Conservation (phyloP, 257 asterid genomes). For the Solanum arcanum region DNA sequence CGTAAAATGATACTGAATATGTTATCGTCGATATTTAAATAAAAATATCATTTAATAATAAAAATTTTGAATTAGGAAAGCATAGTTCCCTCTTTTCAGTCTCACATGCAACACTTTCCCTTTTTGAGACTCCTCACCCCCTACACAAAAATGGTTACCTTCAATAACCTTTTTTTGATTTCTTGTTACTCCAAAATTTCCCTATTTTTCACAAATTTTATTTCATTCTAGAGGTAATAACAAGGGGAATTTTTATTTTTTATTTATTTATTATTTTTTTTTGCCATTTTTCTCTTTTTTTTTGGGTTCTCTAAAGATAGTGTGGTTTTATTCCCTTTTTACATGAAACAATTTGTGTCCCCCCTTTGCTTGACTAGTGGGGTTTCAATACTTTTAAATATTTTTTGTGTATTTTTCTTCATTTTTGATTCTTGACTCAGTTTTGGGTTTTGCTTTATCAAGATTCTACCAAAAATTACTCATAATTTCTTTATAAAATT, state of each 20-base stretch:
- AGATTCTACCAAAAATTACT: background rate
- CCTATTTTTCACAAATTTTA: background rate
- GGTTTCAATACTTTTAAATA: constrained; percentile 1
- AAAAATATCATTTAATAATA: background rate
- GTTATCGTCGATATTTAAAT: background rate
- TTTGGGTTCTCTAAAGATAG: no score
- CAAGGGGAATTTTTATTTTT: background rate
- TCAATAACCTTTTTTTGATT: background rate
- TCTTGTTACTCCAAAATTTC: background rate
- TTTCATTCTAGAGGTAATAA: background rate
- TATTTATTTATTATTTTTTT: background rate
- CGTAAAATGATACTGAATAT: background rate
- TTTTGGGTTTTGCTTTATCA: background rate
- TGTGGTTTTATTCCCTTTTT: background rate
- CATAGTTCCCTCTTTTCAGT: constrained; percentile 1
- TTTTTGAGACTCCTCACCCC: background rate
- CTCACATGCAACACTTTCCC: constrained; percentile 6
- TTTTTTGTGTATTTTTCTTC: background rate
- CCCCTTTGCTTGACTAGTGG: constrained; percentile 30
- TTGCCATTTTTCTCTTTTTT: background rate
- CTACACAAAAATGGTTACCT: background rate
- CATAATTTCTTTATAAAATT: background rate
- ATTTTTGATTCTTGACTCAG: constrained; percentile 5
- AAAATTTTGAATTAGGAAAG: background rate
- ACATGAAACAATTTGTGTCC: background rate